Evolutionary conservation across 140 eudicot species (phyloP).

Genomic region (Bidens hawaiensis): DNA sequence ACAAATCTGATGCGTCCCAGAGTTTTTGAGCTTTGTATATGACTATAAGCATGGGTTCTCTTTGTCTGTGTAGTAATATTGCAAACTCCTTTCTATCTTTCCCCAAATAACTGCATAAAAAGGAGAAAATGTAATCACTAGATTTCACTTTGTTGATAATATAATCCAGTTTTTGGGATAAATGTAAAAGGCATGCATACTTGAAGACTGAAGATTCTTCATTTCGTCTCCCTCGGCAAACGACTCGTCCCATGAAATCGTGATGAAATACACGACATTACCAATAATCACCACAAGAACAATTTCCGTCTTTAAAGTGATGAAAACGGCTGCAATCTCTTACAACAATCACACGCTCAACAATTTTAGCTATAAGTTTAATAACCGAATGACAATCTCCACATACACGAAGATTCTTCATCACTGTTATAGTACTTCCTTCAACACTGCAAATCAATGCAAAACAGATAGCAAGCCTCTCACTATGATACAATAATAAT

Average conservation of each 20-base stretch:
- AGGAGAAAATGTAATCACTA: not conserved
- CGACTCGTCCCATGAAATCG: not conserved
- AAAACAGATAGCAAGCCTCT: conserved; percentile 48
- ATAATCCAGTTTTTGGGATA: not conserved
- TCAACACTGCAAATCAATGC: conserved; percentile 27
- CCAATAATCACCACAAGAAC: conserved; percentile 39
- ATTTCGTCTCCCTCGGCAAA: conserved; percentile 51
- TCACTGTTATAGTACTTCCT: conserved; percentile 38
- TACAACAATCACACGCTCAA: conserved; percentile 33
- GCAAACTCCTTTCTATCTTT: conserved; percentile 64
- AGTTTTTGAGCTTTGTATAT: conserved; percentile 28
- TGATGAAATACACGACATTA: not conserved
- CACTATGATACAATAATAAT: too few relatives aligned
- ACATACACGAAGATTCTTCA: conserved; percentile 53
- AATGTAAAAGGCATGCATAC: conserved; percentile 43
- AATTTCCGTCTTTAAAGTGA: conserved; percentile 40
- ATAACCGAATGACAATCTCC: conserved; percentile 56
- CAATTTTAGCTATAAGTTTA: conserved; percentile 40
- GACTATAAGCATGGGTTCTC: conserved; percentile 57
- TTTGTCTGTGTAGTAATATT: conserved; percentile 43
- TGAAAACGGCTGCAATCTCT: conserved; percentile 50
- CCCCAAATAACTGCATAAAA: conserved; percentile 53
- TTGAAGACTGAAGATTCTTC: conserved; percentile 49
- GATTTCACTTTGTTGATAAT: conserved; percentile 5
- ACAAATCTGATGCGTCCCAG: conserved; percentile 37